A percentile compares a stretch with the other conserved stretches of the same genome.
These are phyloP conservation scores for Hanseniaspora jakobsenii DNA, from an alignment of 805 yeast genomes.

Conservation along the genomic window DNA sequence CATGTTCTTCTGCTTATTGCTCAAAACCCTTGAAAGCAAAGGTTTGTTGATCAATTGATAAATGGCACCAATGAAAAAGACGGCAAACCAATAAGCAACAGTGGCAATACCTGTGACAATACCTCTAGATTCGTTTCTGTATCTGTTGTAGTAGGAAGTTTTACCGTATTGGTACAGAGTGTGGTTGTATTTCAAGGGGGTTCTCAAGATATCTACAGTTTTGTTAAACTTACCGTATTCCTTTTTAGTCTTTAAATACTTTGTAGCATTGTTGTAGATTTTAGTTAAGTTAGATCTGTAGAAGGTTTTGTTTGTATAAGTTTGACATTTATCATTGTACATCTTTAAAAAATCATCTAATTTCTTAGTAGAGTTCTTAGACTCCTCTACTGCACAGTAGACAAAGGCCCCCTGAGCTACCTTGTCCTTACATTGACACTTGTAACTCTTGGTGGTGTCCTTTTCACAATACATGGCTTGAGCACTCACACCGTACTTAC, in stretches of 20 bases:
- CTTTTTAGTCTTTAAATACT: conserved; percentile 27
- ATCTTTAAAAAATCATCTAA: conserved; percentile 5
- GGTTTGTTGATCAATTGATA: conserved; percentile 12
- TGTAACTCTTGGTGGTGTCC: conserved; percentile 19
- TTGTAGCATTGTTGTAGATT: conserved; percentile 36
- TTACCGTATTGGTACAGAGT: background rate
- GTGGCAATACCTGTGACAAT: conserved; percentile 37
- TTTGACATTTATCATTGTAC: conserved; percentile 21
- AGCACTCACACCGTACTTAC: conserved; percentile 21
- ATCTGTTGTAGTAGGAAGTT: background rate
- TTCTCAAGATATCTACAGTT: conserved; percentile 23
- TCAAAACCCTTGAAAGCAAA: too few species aligned
- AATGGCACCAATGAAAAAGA: conserved; percentile 34
- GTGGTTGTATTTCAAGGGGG: conserved; percentile 14
- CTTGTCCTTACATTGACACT: conserved; percentile 24
- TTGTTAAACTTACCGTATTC: conserved; percentile 28
- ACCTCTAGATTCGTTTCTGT: conserved; percentile 28
- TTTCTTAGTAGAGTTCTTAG: conserved; percentile 15
- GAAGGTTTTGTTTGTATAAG: conserved; percentile 26
- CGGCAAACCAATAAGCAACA: conserved; percentile 38
- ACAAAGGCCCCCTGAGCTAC: conserved; percentile 26
- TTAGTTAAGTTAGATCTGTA: conserved; percentile 29
- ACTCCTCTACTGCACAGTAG: conserved; percentile 23
- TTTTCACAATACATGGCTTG: conserved; percentile 22
- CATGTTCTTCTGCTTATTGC: background rate